A percentile compares a stretch with the other conserved stretches of the same genome.
These are phyloP conservation scores for Acarospora socialis DNA, from an alignment of 2,329 filamentous ascomycete genomes.

Conservation along the genomic window DNA sequence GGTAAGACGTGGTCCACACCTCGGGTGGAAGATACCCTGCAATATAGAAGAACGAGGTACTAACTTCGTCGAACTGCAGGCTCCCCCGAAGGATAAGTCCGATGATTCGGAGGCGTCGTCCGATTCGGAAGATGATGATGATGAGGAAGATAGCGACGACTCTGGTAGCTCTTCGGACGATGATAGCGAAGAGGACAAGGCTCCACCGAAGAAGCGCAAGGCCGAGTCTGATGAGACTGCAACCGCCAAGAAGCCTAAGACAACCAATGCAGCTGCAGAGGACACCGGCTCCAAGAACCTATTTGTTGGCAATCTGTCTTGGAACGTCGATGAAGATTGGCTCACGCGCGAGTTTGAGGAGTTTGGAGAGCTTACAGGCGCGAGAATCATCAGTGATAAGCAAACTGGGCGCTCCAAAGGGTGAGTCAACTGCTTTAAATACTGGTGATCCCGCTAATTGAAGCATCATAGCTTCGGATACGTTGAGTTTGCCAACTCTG, in stretches of 20 bases:
- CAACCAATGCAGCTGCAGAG: slow-evolving; percentile 29
- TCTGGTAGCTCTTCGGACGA: slow-evolving; percentile 22
- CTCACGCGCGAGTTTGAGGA: slow-evolving; percentile 69
- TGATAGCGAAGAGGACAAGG: slow-evolving; percentile 17
- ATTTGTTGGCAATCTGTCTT: slow-evolving; percentile 81
- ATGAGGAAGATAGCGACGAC: slow-evolving; percentile 18
- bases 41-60: background rate
- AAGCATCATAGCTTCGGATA: slow-evolving; percentile 55
- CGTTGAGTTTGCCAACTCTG: slow-evolving; percentile 63
- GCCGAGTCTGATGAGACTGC: slow-evolving; percentile 30
- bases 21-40: no score
- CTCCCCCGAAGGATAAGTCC: slow-evolving; percentile 1
- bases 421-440: slow-evolving; percentile 27
- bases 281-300: slow-evolving; percentile 48
- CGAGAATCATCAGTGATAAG: slow-evolving; percentile 73
- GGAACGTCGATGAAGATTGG: slow-evolving; percentile 75
- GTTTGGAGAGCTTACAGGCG: slow-evolving; percentile 57
- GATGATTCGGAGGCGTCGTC: slow-evolving; percentile 8
- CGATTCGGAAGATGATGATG: slow-evolving; percentile 5
- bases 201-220: slow-evolving; percentile 32
- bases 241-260: slow-evolving; percentile 50
- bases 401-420: slow-evolving; percentile 72
- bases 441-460: slow-evolving; percentile 18
- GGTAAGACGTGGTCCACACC: no score
- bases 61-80: background rate